Conservation (phyloP, 2,329 filamentous ascomycete species). For the Stagonosporopsis chrysanthemi region DNA sequence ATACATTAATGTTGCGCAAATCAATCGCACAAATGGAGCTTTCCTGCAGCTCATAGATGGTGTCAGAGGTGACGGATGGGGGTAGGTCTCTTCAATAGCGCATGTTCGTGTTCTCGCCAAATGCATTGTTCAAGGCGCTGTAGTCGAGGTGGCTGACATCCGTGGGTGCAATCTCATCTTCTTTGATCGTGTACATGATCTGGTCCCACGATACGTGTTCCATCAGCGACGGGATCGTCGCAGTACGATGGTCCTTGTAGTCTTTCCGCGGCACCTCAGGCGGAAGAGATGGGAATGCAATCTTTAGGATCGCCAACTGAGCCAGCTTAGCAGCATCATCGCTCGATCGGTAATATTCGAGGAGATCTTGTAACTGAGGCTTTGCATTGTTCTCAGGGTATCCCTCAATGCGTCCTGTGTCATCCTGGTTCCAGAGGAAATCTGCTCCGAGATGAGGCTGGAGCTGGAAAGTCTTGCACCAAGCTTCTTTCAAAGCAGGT, state of each 20-base stretch:
- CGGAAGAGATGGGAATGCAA: slow-evolving; percentile 15
- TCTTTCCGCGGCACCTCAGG: slow-evolving; percentile 29
- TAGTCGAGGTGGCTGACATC: slow-evolving; percentile 6
- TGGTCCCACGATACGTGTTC: slow-evolving; percentile 4
- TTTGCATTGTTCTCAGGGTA: slow-evolving; percentile 33
- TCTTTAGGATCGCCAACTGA: slow-evolving; percentile 30
- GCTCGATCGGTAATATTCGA: slow-evolving; percentile 35
- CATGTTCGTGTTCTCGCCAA: neutral
- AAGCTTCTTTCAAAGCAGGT: slow-evolving; percentile 64
- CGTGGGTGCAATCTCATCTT: slow-evolving; percentile 17
- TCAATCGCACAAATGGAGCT: neutral
- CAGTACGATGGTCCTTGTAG: slow-evolving; percentile 6
- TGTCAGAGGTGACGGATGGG: neutral
- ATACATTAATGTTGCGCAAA: slow-evolving; percentile 6
- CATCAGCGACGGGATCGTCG: slow-evolving; percentile 6
- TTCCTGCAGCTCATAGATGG: neutral
- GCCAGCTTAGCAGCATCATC: slow-evolving; percentile 32
- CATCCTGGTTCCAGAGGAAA: slow-evolving; percentile 35
- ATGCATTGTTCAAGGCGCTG: slow-evolving; percentile 4
- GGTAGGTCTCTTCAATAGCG: neutral
- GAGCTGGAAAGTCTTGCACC: slow-evolving; percentile 50
- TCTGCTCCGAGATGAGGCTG: slow-evolving; percentile 21
- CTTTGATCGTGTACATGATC: slow-evolving; percentile 17
- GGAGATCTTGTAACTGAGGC: slow-evolving; percentile 38
- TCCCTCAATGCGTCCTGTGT: slow-evolving; percentile 40